Base-by-base conservation (phyloP, 169 alveolate species). In the Cryptosporidium bovis region DNA sequence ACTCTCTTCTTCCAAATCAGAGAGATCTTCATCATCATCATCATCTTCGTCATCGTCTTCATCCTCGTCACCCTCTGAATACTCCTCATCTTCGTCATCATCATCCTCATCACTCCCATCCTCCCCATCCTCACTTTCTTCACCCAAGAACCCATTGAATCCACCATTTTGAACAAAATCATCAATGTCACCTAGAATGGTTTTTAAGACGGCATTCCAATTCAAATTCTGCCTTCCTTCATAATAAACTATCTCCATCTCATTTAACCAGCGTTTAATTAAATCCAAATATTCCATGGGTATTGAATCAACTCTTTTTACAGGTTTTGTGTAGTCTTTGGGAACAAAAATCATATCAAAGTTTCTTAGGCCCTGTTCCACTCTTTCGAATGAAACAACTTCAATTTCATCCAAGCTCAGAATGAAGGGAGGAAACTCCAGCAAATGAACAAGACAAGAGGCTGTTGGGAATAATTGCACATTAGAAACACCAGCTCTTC, bases 381-480 rank as follows among this genome's bases (percentile, higher is more conserved):
- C 99, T 71, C 99, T 93, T 92, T 98, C 99, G 67, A 98, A 95
- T 31, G 98, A 97, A 6, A 97, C 99, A 3, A 96, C 92, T 90
- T 98, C 99, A 27, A 98, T 94, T 65, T 98, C 99, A 62, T 93
- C 97, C 58, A 98, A 94, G 29, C 97, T 93, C 44, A 97, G 93
- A 10, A 98, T 98, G 71, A 97, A 98, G 48, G 99, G 98, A 27
- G 99, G 99, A 93, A 95, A 94, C 83, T 98, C 99, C 48, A 95
- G 94, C 62, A 98, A 85, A 66, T 97, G 98, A 33, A 97, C 97
- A 53, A 98, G 84, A 66, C 99, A 97, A 83, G 97, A 95, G 31
- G 96, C 97, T 5, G 99, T 96, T 0, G 99, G 99, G 82, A 95
- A 92, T 24, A 98, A 90, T 82, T 94, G 96, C 2, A 97, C 99